Evolutionary conservation across 2,329 filamentous ascomycete species (phyloP).

Genomic region (Hypoxylon sp.): DNA sequence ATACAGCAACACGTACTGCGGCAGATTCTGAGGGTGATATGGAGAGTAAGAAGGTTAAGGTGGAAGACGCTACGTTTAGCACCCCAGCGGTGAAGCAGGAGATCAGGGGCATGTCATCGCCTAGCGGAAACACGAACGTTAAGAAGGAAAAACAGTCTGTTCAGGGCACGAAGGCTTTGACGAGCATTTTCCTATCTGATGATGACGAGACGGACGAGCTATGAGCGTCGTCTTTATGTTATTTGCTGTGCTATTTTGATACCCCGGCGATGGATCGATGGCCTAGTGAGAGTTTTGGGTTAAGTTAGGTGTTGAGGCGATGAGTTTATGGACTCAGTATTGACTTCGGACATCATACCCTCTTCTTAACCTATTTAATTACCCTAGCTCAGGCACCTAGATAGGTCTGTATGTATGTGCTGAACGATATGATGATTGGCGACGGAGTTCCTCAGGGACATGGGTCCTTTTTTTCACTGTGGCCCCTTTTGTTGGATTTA

Average conservation of each 20-base stretch:
- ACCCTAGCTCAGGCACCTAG: neutral
- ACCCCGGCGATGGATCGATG: neutral
- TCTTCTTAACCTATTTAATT: no score
- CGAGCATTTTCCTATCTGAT: slow-evolving; percentile 40
- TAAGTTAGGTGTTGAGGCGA: neutral
- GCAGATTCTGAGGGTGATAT: slow-evolving; percentile 4
- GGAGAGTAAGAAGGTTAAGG: slow-evolving; percentile 11
- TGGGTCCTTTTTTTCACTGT: no score
- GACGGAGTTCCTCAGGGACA: no score
- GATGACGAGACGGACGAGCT: slow-evolving; percentile 43
- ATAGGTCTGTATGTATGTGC: no score
- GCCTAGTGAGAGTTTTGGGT: neutral
- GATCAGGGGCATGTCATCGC: neutral
- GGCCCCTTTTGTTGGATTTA: no score
- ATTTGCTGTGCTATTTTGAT: no score
- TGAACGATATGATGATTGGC: no score
- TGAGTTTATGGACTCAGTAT: neutral
- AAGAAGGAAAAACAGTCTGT: slow-evolving; percentile 19
- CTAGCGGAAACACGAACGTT: neutral
- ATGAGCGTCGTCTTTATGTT: slow-evolving; percentile 26
- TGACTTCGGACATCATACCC: neutral
- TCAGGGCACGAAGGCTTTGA: slow-evolving; percentile 24
- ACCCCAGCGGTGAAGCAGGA: slow-evolving; percentile 25
- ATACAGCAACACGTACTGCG: neutral
- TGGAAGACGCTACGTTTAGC: slow-evolving; percentile 9